Percentiles rank a stretch among this genome's conserved stretches.
phyloP scores from a whole-genome alignment of 306 rosid species.

The Urtica urens region DNA sequence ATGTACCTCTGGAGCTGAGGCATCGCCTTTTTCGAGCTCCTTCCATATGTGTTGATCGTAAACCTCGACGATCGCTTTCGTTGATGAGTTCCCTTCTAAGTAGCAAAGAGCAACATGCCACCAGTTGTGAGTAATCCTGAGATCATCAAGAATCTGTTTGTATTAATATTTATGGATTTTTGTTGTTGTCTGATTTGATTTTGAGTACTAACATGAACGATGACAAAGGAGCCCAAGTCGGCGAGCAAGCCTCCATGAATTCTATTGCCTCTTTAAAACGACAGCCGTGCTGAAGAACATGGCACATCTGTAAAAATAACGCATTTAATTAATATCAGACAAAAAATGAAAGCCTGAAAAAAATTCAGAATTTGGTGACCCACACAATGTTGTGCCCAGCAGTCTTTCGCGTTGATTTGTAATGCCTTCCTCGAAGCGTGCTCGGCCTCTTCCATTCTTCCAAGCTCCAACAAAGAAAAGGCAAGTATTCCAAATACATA shows the following conservation, averaged over 20 bases:
- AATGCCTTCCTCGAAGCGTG: constrained; percentile 63
- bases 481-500: constrained; percentile 81
- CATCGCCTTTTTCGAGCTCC: constrained; percentile 60
- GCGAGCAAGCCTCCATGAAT: constrained; percentile 75
- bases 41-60: constrained; percentile 77
- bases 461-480: constrained; percentile 79
- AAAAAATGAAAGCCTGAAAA: neutral
- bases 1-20: constrained; percentile 40
- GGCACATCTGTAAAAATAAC: constrained; percentile 61
- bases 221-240: constrained; percentile 49
- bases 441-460: constrained; percentile 64
- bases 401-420: constrained; percentile 54
- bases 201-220: constrained; percentile 54
- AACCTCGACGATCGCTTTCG: constrained; percentile 38
- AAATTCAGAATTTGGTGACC: constrained; percentile 17
- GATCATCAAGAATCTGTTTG: constrained; percentile 1
- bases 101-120: constrained; percentile 96
- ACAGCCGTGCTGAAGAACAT: constrained; percentile 70
- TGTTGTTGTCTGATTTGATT: neutral
- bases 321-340: constrained; percentile 2
- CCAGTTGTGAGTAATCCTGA: constrained; percentile 98
- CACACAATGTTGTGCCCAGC: constrained; percentile 86
- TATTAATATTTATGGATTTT: too few relatives aligned
- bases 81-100: constrained; percentile 68
- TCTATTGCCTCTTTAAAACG: constrained; percentile 67